phyloP scores from a whole-genome alignment of 2,329 filamentous ascomycete genomes.

The Bipolaris sorokiniana region DNA sequence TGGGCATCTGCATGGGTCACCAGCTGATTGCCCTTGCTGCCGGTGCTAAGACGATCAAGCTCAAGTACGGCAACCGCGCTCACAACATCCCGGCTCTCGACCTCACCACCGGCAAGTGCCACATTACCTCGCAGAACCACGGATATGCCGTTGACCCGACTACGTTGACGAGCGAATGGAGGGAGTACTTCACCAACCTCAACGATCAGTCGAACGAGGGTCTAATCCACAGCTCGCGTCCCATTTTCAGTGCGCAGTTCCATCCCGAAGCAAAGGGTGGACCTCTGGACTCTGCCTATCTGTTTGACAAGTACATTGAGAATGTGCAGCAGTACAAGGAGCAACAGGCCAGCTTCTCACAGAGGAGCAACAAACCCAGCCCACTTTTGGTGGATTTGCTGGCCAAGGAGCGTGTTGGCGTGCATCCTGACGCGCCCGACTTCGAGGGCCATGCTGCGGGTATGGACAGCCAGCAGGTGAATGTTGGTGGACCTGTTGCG shows the following conservation, averaged over 20 bases:
- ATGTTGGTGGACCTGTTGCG: constrained; percentile 37
- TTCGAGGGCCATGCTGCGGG: constrained; percentile 41
- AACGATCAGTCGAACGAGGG: constrained; percentile 98
- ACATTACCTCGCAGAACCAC: constrained; percentile 98
- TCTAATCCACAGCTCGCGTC: constrained; percentile 93
- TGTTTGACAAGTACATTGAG: constrained; percentile 96
- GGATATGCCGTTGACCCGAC: constrained; percentile 91
- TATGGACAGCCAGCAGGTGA: constrained; percentile 36
- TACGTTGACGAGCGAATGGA: constrained; percentile 85
- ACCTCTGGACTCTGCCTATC: constrained; percentile 91
- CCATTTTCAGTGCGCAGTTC: constrained; percentile 99
- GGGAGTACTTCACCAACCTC: constrained; percentile 97
- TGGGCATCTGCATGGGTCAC: constrained; percentile 98
- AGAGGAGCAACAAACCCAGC: constrained; percentile 85
- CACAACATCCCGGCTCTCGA: constrained; percentile 98
- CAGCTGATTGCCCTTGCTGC: constrained; percentile 90
- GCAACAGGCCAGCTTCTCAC: constrained; percentile 71
- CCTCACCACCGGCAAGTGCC: constrained; percentile 93
- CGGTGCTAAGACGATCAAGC: constrained; percentile 89
- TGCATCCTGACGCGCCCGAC: constrained; percentile 56
- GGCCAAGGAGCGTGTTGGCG: constrained; percentile 92
- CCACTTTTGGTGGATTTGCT: constrained; percentile 89
- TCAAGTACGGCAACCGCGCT: constrained; percentile 98
- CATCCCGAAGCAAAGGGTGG: constrained; percentile 98
- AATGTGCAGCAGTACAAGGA: constrained; percentile 90